Evolutionary conservation across 306 rosid genomes (phyloP).

Genomic region (Acacia confusa): DNA sequence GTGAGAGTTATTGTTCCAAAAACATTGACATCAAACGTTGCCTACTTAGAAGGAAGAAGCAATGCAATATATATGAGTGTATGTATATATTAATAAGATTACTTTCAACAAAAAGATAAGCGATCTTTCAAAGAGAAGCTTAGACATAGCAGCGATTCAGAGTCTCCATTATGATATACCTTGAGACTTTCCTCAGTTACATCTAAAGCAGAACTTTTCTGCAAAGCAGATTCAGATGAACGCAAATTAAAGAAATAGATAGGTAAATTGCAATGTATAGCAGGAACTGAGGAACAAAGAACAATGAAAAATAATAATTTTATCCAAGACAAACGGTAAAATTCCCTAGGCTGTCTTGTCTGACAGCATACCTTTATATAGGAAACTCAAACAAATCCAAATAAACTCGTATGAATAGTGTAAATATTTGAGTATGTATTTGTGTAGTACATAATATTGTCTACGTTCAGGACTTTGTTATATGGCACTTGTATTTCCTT

Average conservation of each 20-base stretch:
- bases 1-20: conserved; percentile 90
- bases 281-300: neutral
- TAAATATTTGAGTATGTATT: neutral
- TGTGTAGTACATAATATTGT: neutral
- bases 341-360: neutral
- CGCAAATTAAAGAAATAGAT: neutral
- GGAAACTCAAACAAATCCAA: neutral
- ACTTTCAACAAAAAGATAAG: conserved; percentile 8
- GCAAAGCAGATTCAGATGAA: conserved; percentile 37
- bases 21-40: conserved; percentile 87
- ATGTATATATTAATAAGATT: neutral
- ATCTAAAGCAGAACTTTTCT: conserved; percentile 80
- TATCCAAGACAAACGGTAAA: neutral
- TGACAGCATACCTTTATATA: neutral
- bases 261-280: neutral
- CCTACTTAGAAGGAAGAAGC: conserved; percentile 45
- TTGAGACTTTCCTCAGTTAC: conserved; percentile 71
- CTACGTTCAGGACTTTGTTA: neutral
- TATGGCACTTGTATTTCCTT: too few species aligned
- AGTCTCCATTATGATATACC: conserved; percentile 49
- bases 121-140: neutral
- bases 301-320: neutral
- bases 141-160: conserved; percentile 10
- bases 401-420: neutral
- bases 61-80: neutral